Evolutionary conservation across 495 filamentous ascomycete species (phyloP).

Genomic region (Terfezia boudieri): DNA sequence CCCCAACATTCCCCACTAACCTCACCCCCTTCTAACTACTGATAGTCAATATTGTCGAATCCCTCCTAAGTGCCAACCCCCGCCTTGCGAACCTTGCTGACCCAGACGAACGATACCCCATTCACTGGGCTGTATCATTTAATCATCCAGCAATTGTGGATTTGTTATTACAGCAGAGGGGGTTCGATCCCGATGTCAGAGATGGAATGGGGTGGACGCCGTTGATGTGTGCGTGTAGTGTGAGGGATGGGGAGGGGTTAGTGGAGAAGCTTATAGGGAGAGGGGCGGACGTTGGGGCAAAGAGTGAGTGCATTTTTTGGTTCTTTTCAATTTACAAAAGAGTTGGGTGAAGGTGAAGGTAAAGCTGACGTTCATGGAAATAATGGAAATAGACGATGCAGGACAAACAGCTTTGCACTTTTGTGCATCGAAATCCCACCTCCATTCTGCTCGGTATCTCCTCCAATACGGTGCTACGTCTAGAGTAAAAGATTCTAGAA

Average conservation of each 20-base stretch:
- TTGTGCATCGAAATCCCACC: slow-evolving; percentile 65
- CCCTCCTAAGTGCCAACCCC: not conserved
- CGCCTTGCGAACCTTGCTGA: slow-evolving; percentile 33
- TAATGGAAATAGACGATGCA: slow-evolving; percentile 16
- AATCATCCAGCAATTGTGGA: slow-evolving; percentile 56
- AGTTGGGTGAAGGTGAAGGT: not conserved
- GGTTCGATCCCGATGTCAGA: slow-evolving; percentile 68
- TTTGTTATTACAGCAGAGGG: slow-evolving; percentile 36
- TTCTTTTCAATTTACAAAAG: not conserved
- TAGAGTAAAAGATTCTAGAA: slow-evolving; percentile 57
- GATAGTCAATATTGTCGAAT: not conserved
- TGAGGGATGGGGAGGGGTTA: slow-evolving; percentile 42
- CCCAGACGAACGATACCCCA: slow-evolving; percentile 70
- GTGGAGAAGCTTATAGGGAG: slow-evolving; percentile 58
- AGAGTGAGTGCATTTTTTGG: slow-evolving; percentile 32
- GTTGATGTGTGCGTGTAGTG: slow-evolving; percentile 74
- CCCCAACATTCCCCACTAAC: slow-evolving; percentile 1
- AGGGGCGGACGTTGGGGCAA: slow-evolving; percentile 60
- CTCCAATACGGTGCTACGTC: slow-evolving; percentile 49
- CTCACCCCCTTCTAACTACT: slow-evolving; percentile 3
- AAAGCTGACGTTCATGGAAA: not conserved
- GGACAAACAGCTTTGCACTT: slow-evolving; percentile 66
- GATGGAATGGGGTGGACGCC: slow-evolving; percentile 87
- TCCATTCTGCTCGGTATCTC: slow-evolving; percentile 58
- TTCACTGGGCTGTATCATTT: slow-evolving; percentile 87